These are phyloP conservation scores for Leccinellum luteum DNA, from an alignment of 768 basidiomycete genomes.

Conservation along the genomic window DNA sequence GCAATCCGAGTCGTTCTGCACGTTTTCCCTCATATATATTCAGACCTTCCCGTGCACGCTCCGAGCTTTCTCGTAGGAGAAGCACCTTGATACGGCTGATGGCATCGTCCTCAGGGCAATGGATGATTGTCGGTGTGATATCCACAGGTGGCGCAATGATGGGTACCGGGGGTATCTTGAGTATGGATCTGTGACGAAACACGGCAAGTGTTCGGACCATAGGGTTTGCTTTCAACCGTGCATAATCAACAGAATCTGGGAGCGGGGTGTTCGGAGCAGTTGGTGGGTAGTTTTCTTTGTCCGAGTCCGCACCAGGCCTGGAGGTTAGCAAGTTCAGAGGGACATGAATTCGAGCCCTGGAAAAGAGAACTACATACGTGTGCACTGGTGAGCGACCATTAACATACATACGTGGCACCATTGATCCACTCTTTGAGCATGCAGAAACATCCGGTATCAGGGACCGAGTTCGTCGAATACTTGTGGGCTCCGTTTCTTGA, in stretches of 20 bases:
- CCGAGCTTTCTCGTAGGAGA: conserved; percentile 28
- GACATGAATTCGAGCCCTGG: not conserved
- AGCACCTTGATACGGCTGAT: conserved; percentile 42
- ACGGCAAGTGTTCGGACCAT: conserved; percentile 20
- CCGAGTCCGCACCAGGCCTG: not conserved
- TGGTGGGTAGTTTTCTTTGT: conserved; percentile 12
- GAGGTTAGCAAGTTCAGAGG: conserved; percentile 2
- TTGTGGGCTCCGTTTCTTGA: conserved; percentile 35
- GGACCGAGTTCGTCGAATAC: conserved; percentile 39
- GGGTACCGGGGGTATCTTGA: conserved; percentile 36
- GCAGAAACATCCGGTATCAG: conserved; percentile 20
- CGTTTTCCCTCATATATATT: conserved; percentile 3
- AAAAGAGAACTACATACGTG: conserved; percentile 6
- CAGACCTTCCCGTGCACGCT: conserved; percentile 37
- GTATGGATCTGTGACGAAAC: not conserved
- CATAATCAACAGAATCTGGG: conserved; percentile 21
- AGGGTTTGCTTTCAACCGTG: conserved; percentile 21
- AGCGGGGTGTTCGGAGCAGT: conserved; percentile 27
- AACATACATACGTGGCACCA: not conserved
- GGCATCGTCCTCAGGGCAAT: conserved; percentile 41
- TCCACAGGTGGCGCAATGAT: conserved; percentile 53
- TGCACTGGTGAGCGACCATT: conserved; percentile 7
- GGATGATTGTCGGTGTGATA: conserved; percentile 23
- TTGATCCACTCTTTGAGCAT: conserved; percentile 21
- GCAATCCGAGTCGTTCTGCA: conserved; percentile 4